Conservation (phyloP, 306 rosid genomes). For the Vigna reflexopilosa region DNA sequence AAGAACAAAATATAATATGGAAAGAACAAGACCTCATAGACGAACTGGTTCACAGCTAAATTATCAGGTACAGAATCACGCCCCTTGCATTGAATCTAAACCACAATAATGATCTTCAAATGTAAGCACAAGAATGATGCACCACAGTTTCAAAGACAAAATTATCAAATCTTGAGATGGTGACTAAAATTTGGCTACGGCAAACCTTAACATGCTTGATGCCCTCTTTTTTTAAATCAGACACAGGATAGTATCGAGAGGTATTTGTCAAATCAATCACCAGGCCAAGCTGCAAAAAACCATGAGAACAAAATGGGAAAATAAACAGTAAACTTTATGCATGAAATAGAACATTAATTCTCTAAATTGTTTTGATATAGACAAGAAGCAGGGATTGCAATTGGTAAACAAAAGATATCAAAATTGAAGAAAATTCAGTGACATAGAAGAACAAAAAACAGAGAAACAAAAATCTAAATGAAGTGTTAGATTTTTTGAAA, state of each 20-base stretch:
- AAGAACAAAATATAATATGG: conserved; percentile 32
- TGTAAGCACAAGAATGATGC: conserved; percentile 34
- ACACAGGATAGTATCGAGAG: conserved; percentile 80
- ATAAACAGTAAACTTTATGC: conserved; percentile 13
- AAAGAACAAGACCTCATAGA: conserved; percentile 79
- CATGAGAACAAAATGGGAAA: conserved; percentile 42
- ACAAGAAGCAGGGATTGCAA: conserved; percentile 11
- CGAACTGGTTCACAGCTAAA: conserved; percentile 83
- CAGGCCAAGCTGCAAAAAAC: conserved; percentile 86
- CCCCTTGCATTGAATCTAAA: conserved; percentile 94
- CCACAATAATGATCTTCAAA: conserved; percentile 48
- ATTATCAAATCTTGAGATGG: conserved; percentile 11
- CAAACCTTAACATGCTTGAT: conserved; percentile 95
- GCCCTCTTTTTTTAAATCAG: conserved; percentile 92
- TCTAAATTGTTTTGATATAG: conserved; percentile 17
- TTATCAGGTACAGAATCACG: conserved; percentile 95
- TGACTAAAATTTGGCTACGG: conserved; percentile 28
- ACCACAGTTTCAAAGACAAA: conserved; percentile 31
- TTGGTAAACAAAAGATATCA: conserved; percentile 30
- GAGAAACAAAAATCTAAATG: conserved; percentile 29
- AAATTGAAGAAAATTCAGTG: conserved; percentile 24
- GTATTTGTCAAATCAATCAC: conserved; percentile 98
- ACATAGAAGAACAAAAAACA: conserved; percentile 23
- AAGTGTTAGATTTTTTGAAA: conserved; percentile 7
- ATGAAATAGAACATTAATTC: conserved; percentile 15